Base-by-base conservation (phyloP, 2,329 filamentous ascomycete species). In the Penicillium vulpinum region DNA sequence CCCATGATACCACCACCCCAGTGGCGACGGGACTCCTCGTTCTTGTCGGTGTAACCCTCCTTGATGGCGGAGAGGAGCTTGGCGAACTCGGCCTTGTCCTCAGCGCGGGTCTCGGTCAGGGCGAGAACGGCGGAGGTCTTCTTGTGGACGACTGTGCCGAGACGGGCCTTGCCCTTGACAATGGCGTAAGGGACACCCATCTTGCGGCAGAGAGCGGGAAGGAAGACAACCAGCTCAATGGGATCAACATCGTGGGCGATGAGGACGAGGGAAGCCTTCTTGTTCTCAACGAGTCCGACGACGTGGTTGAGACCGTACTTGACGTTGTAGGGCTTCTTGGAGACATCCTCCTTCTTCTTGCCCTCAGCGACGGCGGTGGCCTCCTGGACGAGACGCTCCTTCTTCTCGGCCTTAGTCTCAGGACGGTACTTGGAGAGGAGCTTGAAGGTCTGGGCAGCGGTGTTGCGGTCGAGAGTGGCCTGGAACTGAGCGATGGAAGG, bases 301-400 rank as follows among this genome's bases (percentile, higher is more conserved):
- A 99, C 94, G 86, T 99, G 94, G 89, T 99, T 99, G 74, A 99
- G 88, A 84, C 94, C 94, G 83, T 97, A 99, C 89, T 99, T 99
- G 86, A 94, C 92, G 69, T 89, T 83, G 83, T 97, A 99, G 75
- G 94, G 94, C 90, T 99, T 99, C 91, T 97, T 97, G 89, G 87
- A 91, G 78, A 96, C 93, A 75, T 96, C 92, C 87, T 99, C 95
- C 90, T 97, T 97, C 90, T 97, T 99, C 90, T 97, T 97, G 81
- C 95, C 94, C 81, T 97, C 92, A 79, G 92, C 88, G 79, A 99
- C 87, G 75, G 94, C 95, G 73, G 92, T 96, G 67, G 95, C 94
- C 87, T 99, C 94, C 87, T 96, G 92, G 79, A 90, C 87, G 67
- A 99, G 86, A 83, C 94, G 92, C 85, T 99, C 95, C 88, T 97